Percentiles rank a stretch among this genome's conserved stretches.
Evolutionary conservation across 306 rosid species (phyloP).

Genomic region (Cotoneaster glaucophyllus): DNA sequence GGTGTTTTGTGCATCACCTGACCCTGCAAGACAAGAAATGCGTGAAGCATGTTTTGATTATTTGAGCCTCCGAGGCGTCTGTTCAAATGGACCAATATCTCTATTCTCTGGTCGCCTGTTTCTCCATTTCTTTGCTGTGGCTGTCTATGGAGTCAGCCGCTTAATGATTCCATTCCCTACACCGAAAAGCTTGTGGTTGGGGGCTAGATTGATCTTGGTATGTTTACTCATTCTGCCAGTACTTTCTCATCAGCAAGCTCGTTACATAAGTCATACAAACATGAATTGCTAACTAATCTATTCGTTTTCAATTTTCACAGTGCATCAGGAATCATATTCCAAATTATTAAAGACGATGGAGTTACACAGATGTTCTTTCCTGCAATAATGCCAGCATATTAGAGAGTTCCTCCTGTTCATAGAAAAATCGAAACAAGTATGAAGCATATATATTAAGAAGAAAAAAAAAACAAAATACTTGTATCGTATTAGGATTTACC

Average conservation of each 20-base stretch:
- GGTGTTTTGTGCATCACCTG: constrained; percentile 74
- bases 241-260: not conserved
- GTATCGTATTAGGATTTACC: not conserved
- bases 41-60: constrained; percentile 71
- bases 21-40: constrained; percentile 66
- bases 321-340: constrained; percentile 67
- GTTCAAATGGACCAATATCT: constrained; percentile 65
- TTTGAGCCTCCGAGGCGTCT: constrained; percentile 71
- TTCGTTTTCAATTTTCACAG: constrained; percentile 30
- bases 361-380: constrained; percentile 56
- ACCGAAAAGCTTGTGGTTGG: constrained; percentile 51
- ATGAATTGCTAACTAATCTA: not conserved
- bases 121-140: constrained; percentile 65
- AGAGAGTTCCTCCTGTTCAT: not conserved
- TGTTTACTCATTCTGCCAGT: not conserved
- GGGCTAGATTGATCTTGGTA: constrained; percentile 56
- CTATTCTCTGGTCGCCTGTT: constrained; percentile 68
- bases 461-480: too few relatives aligned
- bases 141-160: constrained; percentile 67
- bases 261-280: not conserved
- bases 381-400: not conserved
- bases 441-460: not conserved
- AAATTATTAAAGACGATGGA: constrained; percentile 74
- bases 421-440: too few relatives aligned
- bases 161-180: constrained; percentile 63